phyloP scores from a whole-genome alignment of 495 filamentous ascomycete species.

The Hypoxylon fragiforme region DNA sequence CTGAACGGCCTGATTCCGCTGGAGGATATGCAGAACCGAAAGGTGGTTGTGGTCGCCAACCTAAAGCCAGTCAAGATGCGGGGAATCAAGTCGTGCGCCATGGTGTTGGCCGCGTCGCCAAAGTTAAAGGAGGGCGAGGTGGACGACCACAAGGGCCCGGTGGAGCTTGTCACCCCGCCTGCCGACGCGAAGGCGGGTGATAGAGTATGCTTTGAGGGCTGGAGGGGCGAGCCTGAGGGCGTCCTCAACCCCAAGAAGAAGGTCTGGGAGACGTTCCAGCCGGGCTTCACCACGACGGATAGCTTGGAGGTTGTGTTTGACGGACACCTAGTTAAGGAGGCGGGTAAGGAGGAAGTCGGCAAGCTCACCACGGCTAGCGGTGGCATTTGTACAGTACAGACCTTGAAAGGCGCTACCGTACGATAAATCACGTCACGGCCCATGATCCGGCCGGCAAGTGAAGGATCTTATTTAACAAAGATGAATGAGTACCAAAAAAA shows the following conservation, averaged over 20 bases:
- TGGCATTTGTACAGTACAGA: conserved; percentile 73
- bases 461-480: conserved; percentile 13
- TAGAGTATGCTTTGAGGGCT: conserved; percentile 90
- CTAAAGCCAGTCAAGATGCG: conserved; percentile 99
- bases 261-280: conserved; percentile 94
- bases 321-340: conserved; percentile 50
- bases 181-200: conserved; percentile 78
- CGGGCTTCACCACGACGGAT: conserved; percentile 86
- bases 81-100: conserved; percentile 90
- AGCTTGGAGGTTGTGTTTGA: conserved; percentile 71
- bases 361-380: conserved; percentile 72
- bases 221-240: conserved; percentile 87
- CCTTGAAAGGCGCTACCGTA: conserved; percentile 70
- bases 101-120: conserved; percentile 95
- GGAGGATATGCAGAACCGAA: conserved; percentile 93
- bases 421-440: conserved; percentile 52
- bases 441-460: too few relatives aligned
- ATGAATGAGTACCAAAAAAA: too few relatives aligned
- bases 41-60: conserved; percentile 94
- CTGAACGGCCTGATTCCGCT: conserved; percentile 90
- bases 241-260: conserved; percentile 99
- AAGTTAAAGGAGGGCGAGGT: conserved; percentile 72
- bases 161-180: conserved; percentile 90
- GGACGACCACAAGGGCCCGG: conserved; percentile 84
- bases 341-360: conserved; percentile 64